phyloP scores from a whole-genome alignment of 306 rosid species.

The Lathyrus oleraceus region DNA sequence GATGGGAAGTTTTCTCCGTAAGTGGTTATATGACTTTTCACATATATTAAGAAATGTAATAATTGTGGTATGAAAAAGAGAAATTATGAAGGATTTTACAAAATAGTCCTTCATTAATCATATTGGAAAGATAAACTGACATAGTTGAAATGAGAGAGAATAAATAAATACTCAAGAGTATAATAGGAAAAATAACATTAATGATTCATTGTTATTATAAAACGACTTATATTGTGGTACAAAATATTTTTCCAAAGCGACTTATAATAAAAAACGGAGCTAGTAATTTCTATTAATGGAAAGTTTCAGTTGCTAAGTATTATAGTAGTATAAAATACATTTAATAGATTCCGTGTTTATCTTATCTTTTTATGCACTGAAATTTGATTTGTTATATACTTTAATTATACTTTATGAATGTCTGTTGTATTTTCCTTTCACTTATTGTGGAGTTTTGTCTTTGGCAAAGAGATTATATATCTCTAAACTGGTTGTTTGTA shows the following conservation, averaged over 20 bases:
- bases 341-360: constrained; percentile 17
- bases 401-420: constrained; percentile 9
- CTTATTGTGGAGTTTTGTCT: constrained; percentile 15
- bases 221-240: too few relatives aligned
- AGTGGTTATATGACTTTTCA: constrained; percentile 50
- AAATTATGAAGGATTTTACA: too few relatives aligned
- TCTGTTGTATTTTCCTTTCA: constrained; percentile 17
- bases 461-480: constrained; percentile 21
- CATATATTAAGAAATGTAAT: too few relatives aligned
- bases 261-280: too few relatives aligned
- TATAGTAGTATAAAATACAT: constrained; percentile 18
- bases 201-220: too few relatives aligned
- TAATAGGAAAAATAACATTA: too few relatives aligned
- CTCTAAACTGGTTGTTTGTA: not conserved
- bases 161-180: too few relatives aligned
- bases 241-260: too few relatives aligned
- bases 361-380: not conserved
- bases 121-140: too few relatives aligned
- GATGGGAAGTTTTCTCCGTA: constrained; percentile 95
- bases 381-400: constrained; percentile 25
- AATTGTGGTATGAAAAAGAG: too few relatives aligned
- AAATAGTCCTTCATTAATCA: too few relatives aligned
- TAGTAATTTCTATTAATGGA: not conserved
- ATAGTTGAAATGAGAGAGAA: too few relatives aligned
- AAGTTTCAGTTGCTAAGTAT: constrained; percentile 15